phyloP scores from a whole-genome alignment of 345 rosid genomes.

The Rhodomyrtus tomentosa region DNA sequence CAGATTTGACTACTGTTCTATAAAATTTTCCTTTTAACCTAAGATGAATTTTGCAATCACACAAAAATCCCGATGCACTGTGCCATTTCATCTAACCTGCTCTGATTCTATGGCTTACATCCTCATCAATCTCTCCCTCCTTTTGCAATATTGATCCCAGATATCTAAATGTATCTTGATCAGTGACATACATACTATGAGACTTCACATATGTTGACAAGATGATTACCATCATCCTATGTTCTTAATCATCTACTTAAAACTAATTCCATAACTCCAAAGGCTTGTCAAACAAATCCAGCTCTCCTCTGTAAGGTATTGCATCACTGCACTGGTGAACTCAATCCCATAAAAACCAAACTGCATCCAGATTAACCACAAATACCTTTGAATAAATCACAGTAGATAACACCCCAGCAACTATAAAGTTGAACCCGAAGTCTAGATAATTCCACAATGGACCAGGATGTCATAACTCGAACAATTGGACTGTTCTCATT shows the following conservation, averaged over 20 bases:
- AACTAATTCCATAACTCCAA: not conserved
- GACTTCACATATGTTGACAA: not conserved
- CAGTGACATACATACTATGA: not conserved
- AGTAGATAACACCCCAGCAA: not conserved
- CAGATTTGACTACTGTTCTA: too few species aligned
- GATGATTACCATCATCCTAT: not conserved
- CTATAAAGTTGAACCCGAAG: not conserved
- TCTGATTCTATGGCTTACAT: too few species aligned
- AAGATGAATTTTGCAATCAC: too few species aligned
- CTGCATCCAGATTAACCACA: not conserved
- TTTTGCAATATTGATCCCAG: too few species aligned
- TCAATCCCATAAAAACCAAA: not conserved
- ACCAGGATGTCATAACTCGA: not conserved
- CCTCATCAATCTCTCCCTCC: too few species aligned
- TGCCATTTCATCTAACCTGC: too few species aligned
- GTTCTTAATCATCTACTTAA: not conserved
- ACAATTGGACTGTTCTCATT: not conserved
- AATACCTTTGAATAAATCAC: not conserved
- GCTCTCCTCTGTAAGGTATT: not conserved
- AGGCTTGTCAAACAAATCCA: not conserved
- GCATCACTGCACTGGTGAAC: not conserved
- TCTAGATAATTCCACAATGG: not conserved
- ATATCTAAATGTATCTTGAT: too few species aligned
- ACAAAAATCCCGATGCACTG: too few species aligned
- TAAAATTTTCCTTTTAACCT: too few species aligned